These are phyloP conservation scores for Pseudonitzschia pungens DNA, from an alignment of 108 stramenopile species.

Conservation along the genomic window DNA sequence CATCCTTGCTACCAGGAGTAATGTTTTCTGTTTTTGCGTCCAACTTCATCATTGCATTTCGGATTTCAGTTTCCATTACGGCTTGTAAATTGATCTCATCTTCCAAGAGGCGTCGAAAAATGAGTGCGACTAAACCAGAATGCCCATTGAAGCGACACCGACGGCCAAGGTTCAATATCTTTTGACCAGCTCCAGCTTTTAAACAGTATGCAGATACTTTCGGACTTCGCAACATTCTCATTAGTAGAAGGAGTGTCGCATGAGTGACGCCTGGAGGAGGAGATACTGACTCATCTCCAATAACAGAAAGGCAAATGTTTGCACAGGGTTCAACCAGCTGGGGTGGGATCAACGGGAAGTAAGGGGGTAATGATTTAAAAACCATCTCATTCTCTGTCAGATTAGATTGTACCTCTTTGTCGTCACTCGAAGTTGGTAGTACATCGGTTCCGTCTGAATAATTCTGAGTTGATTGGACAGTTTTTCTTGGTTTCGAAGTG, in stretches of 20 bases:
- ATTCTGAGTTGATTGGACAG: constrained; percentile 13
- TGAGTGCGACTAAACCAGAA: constrained; percentile 57
- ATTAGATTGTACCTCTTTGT: neutral
- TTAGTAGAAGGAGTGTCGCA: constrained; percentile 61
- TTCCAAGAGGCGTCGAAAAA: constrained; percentile 85
- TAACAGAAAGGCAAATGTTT: constrained; percentile 62
- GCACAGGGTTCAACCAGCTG: constrained; percentile 49
- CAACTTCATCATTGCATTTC: constrained; percentile 58
- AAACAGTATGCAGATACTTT: constrained; percentile 61
- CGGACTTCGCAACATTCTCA: constrained; percentile 73
- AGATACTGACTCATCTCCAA: constrained; percentile 43
- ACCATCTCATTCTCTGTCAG: constrained; percentile 19
- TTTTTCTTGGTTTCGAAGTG: constrained; percentile 18
- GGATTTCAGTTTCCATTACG: constrained; percentile 91
- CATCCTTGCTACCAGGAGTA: constrained; percentile 34
- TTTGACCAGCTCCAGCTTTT: constrained; percentile 69
- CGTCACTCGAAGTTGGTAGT: neutral
- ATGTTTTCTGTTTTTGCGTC: constrained; percentile 47
- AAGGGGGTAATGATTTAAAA: constrained; percentile 54
- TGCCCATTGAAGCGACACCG: constrained; percentile 73
- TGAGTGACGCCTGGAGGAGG: constrained; percentile 61
- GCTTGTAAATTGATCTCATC: constrained; percentile 83
- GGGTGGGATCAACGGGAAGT: constrained; percentile 59
- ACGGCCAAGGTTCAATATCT: constrained; percentile 61
- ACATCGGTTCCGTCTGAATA: constrained; percentile 28